phyloP scores from a whole-genome alignment of 2,329 filamentous ascomycete species.

The Penicillium palitans region DNA sequence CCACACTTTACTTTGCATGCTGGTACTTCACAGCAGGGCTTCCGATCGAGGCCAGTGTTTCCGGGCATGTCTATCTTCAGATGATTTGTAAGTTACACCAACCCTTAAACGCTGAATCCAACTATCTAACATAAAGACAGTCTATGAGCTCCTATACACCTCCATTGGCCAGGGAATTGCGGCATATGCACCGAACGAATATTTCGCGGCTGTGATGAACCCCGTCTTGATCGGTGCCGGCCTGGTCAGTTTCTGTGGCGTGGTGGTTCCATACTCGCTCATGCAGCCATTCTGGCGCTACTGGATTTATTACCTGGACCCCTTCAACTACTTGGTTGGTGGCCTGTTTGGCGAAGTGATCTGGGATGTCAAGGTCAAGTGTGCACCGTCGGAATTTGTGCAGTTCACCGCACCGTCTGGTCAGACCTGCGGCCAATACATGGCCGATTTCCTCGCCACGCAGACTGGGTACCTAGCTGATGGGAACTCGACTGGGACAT shows the following conservation, averaged over 20 bases:
- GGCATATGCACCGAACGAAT: conserved; percentile 61
- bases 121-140: conserved; percentile 20
- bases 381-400: conserved; percentile 35
- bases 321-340: conserved; percentile 46
- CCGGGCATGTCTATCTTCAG: conserved; percentile 42
- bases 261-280: conserved; percentile 40
- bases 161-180: conserved; percentile 53
- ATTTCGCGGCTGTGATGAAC: conserved; percentile 60
- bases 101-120: neutral
- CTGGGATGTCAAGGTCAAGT: conserved; percentile 44
- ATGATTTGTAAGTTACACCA: conserved; percentile 36
- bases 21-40: conserved; percentile 62
- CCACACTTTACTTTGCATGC: conserved; percentile 50
- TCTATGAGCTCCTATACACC: conserved; percentile 47
- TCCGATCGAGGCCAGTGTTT: conserved; percentile 32
- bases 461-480: conserved; percentile 35
- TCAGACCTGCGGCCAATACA: conserved; percentile 38
- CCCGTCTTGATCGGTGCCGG: conserved; percentile 54
- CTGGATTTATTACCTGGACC: conserved; percentile 49
- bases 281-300: conserved; percentile 46
- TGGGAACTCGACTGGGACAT: conserved; percentile 27
- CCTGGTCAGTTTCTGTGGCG: conserved; percentile 43
- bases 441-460: conserved; percentile 32
- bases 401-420: conserved; percentile 30
- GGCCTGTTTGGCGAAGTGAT: conserved; percentile 40